These are phyloP conservation scores for Aegilops longissima DNA, from an alignment of 176 grass and related monocot species.

Conservation along the genomic window DNA sequence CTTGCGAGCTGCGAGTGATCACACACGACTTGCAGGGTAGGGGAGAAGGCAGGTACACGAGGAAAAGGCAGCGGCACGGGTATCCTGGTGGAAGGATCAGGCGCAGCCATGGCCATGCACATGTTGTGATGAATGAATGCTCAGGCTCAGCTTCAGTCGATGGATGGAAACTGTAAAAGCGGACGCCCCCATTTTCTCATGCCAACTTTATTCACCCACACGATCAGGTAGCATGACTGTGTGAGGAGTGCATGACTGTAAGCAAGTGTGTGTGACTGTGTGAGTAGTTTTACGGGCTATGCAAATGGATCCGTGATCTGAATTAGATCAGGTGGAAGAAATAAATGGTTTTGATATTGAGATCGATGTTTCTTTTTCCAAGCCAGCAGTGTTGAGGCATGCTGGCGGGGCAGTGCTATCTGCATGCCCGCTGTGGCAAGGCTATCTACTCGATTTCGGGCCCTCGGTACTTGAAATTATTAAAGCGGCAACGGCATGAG, in stretches of 20 bases:
- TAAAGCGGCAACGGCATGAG: slow-evolving; percentile 33
- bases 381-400: neutral
- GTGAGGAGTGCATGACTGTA: too few species aligned
- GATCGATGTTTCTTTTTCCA: neutral
- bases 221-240: neutral
- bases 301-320: neutral
- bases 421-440: slow-evolving; percentile 13
- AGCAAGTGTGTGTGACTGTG: too few species aligned
- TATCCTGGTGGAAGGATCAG: slow-evolving; percentile 42
- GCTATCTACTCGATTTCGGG: slow-evolving; percentile 20
- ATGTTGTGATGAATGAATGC: slow-evolving; percentile 45
- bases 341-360: neutral
- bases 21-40: slow-evolving; percentile 12
- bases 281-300: neutral
- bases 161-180: slow-evolving; percentile 33
- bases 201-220: slow-evolving; percentile 21
- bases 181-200: slow-evolving; percentile 1
- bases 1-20: slow-evolving; percentile 8
- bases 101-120: slow-evolving; percentile 7
- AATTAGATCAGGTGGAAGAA: neutral
- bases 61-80: slow-evolving; percentile 37
- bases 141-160: slow-evolving; percentile 28
- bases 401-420: neutral
- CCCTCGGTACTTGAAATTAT: slow-evolving; percentile 44
- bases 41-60: neutral